Evolutionary conservation across 306 rosid genomes (phyloP).

Genomic region (Prunus fruticosa): DNA sequence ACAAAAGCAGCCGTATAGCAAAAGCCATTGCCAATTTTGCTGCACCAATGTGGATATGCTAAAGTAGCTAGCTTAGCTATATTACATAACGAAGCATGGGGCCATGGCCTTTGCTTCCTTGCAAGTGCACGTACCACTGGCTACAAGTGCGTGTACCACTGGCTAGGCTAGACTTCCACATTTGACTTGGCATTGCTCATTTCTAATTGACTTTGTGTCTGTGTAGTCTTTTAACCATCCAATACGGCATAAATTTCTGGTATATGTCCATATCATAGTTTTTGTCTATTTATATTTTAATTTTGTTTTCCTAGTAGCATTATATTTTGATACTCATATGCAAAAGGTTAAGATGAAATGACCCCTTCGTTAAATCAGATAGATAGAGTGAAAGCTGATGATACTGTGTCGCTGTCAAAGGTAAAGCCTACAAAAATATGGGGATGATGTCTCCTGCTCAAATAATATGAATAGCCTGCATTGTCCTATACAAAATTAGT

Average conservation of each 20-base stretch:
- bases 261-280: no score
- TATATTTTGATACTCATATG: neutral
- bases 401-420: neutral
- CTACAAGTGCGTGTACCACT: neutral
- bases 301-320: neutral
- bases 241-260: no score
- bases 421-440: neutral
- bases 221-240: no score
- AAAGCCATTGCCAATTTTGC: neutral
- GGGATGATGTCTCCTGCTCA: neutral
- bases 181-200: no score
- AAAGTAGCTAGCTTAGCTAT: neutral
- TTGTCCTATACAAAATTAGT: no score
- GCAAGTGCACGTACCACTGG: neutral
- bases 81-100: neutral
- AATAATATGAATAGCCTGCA: neutral
- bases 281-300: neutral
- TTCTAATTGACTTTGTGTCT: no score
- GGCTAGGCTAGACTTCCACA: no score
- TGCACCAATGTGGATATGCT: neutral
- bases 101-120: neutral
- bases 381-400: neutral
- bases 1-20: neutral
- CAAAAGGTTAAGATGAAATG: neutral
- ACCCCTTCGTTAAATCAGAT: neutral